Base-by-base conservation (phyloP, 495 filamentous ascomycete species). In the Amorphotheca resinae region DNA sequence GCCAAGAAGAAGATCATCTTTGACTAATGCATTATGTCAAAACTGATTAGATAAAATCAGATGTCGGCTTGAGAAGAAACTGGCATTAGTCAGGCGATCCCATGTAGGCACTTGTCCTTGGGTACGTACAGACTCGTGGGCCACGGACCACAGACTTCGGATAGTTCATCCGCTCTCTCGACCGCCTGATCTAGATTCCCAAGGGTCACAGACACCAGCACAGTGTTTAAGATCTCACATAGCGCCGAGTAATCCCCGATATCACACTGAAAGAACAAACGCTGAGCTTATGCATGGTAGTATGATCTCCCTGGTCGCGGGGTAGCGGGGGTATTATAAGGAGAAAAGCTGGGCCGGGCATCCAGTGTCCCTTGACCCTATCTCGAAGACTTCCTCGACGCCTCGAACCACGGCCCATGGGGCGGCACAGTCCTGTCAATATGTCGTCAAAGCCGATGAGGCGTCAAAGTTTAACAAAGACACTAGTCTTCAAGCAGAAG, bases 141-240 rank as follows among this genome's bases (percentile, higher is more conserved):
- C n/a, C n/a, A 28, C 25, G 25, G 11, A 28, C 11, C 11, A 11
- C 25, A 5, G 11, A 11, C 25, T 11, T 28, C 25, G 25, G n/a
- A n/a, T n/a, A n/a, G n/a, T n/a, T n/a, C n/a, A n/a, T n/a, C n/a
- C n/a, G n/a, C n/a, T n/a, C n/a, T 14, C 16, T 18, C 34, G 18
- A 20, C 20, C 34, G 34, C 20, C 34, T 21, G 34, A 37, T 37
- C 34, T 37, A 37, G 18, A 37, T 37, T 21, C 11, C 34, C 25
- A 18, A 11, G 34, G 34, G 34, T 18, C 34, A 37, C 18, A n/a
- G 34, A 37, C 20, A 11, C 32, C 32, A 34, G 7, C 9, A 16
- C 9, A 34, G 12, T 12, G 25, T 14, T 14, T 33, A n/a, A n/a
- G n/a, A n/a, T 11, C 25, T 5, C 25, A 18, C 34, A 37, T 37